Base-by-base conservation (phyloP, 768 basidiomycete species). In the Pisolithus sp. region DNA sequence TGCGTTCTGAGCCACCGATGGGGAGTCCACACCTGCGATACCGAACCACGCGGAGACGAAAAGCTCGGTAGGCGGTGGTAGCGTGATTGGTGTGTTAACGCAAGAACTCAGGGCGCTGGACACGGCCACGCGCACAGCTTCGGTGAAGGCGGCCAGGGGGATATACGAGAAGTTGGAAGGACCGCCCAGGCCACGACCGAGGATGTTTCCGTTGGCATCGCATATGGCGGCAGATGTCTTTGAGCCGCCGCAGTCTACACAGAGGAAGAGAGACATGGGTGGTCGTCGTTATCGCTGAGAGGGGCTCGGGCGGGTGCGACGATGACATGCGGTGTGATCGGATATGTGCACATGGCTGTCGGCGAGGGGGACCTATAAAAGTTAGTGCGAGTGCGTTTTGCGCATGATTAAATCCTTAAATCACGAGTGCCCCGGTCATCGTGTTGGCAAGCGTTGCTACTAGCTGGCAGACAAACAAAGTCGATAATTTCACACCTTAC, bases 101-200 rank as follows among this genome's bases (percentile, higher is more conserved):
- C 73, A 76, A 0, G 73, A 68, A 56, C 71, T 70, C 54, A 88
- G 77, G 8, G 86, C 85, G 50, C 71, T 59, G 51, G 70, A 68
- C 48, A 85, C 72, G 13, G 86, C 79, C 12, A 64, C 62, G 1
- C 64, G 65, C 39, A 92, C 73, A 6, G 80, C 75, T 4, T 67
- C 59, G 42, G 77, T 71, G 70, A 89, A 90, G 34, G 71, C 76
- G n/a, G 76, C 68, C 17, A 80, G 61, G 30, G 83, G 76, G 60
- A 91, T 81, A 69, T 89, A 89, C 21, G 89, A 77, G 68, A 88
- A 88, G 68, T 95, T 95, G 58, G 91, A 92, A 1, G 89, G 86
- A 2, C 89, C 89, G 7, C 82, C 82, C 17, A 73, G 65, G 2
- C 81, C 88, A 41, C 85, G 82, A 1, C 83, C 84, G 41, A 89